Percentiles rank a stretch among this genome's conserved stretches.
phyloP scores from a whole-genome alignment of 192 early-diverging fungal genomes.

The Diversispora eburnea region DNA sequence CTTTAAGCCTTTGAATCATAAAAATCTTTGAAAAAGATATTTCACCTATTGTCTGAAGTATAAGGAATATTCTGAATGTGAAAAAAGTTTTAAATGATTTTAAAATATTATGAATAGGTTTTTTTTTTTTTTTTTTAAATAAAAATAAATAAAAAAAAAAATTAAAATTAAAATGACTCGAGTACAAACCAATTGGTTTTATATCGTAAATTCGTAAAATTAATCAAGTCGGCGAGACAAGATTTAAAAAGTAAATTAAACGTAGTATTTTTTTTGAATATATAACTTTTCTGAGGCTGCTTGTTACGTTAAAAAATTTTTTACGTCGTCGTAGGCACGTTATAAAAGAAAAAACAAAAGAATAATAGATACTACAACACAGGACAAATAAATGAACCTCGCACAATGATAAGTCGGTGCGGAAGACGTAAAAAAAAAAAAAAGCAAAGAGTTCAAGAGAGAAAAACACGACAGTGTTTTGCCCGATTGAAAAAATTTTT shows the following conservation, averaged over 20 bases:
- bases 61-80: too few relatives aligned
- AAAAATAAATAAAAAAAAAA: not conserved
- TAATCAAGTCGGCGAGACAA: not conserved
- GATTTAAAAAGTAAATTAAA: not conserved
- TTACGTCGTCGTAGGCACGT: not conserved
- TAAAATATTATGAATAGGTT: too few relatives aligned
- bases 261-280: not conserved
- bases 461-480: slow-evolving; percentile 10
- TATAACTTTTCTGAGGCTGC: not conserved
- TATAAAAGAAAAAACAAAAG: not conserved
- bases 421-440: slow-evolving; percentile 10
- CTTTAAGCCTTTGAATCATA: too few relatives aligned
- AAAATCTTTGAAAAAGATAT: too few relatives aligned
- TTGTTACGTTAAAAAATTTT: not conserved
- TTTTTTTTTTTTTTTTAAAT: too few relatives aligned
- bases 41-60: too few relatives aligned
- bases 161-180: not conserved
- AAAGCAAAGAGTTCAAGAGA: slow-evolving; percentile 8
- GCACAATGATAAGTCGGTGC: not conserved
- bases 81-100: too few relatives aligned
- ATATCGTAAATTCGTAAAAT: not conserved
- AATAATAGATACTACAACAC: not conserved
- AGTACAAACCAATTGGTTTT: not conserved
- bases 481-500: slow-evolving; percentile 11
- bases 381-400: not conserved